Conservation (phyloP, 352 stramenopile genomes). For the Globisporangium rhizosaccharum region DNA sequence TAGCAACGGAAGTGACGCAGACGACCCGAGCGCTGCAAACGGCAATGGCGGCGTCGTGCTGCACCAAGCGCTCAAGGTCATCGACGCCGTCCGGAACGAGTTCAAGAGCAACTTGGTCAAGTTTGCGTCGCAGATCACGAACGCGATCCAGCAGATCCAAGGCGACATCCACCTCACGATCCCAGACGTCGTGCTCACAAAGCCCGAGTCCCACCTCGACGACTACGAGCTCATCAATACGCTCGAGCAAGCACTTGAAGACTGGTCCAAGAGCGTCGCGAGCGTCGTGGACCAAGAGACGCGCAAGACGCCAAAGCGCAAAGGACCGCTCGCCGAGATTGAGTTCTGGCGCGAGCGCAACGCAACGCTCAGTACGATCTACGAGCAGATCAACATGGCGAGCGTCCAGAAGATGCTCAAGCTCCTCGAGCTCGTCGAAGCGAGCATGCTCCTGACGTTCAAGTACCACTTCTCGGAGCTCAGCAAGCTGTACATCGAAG, state of each 20-base stretch:
- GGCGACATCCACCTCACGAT: constrained; percentile 92
- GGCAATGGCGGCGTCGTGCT: constrained; percentile 5
- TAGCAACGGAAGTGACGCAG: background rate
- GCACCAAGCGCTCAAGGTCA: constrained; percentile 69
- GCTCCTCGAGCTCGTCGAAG: constrained; percentile 88
- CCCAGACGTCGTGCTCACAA: constrained; percentile 87
- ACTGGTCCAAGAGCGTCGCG: constrained; percentile 91
- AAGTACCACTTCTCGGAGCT: constrained; percentile 94
- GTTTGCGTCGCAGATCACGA: constrained; percentile 90
- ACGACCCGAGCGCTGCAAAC: background rate
- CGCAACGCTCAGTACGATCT: constrained; percentile 91
- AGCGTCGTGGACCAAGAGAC: constrained; percentile 89
- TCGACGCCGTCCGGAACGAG: constrained; percentile 81
- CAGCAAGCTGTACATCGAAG: constrained; percentile 93
- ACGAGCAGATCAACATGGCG: constrained; percentile 94
- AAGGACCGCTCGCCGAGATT: constrained; percentile 91
- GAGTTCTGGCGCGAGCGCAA: constrained; percentile 96
- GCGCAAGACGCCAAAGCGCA: constrained; percentile 81
- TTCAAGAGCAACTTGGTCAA: constrained; percentile 90
- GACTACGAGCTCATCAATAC: constrained; percentile 85
- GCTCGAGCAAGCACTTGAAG: constrained; percentile 89
- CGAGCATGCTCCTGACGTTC: constrained; percentile 89
- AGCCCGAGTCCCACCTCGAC: constrained; percentile 79
- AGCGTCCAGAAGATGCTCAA: constrained; percentile 95
- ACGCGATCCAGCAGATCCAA: constrained; percentile 92